These are phyloP conservation scores for Samsoniella hepiali DNA, from an alignment of 2,329 filamentous ascomycete genomes.

Conservation along the genomic window DNA sequence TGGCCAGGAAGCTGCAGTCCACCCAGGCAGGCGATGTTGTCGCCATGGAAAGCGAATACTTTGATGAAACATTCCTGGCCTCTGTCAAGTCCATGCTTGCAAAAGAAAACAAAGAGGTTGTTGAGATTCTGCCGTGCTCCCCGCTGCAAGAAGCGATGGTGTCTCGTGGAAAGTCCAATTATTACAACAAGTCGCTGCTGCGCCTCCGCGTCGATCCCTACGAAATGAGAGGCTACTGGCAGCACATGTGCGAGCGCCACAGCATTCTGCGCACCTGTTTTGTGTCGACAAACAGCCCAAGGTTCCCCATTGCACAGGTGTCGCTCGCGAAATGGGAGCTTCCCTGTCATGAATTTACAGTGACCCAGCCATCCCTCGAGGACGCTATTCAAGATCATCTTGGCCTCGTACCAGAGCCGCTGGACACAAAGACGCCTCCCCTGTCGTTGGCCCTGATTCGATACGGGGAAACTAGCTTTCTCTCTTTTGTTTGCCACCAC, in stretches of 20 bases:
- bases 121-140: conserved; percentile 72
- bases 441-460: conserved; percentile 44
- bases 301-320: conserved; percentile 68
- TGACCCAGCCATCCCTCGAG: conserved; percentile 33
- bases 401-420: conserved; percentile 33
- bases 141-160: conserved; percentile 88
- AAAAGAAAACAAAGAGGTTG: conserved; percentile 36
- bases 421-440: conserved; percentile 46
- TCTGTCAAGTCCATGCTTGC: conserved; percentile 33
- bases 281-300: conserved; percentile 56
- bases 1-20: conserved; percentile 41
- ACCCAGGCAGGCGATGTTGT: conserved; percentile 6
- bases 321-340: conserved; percentile 50
- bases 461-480: conserved; percentile 30
- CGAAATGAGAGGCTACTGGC: conserved; percentile 59
- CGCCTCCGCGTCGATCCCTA: conserved; percentile 49
- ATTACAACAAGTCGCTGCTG: conserved; percentile 71
- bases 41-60: conserved; percentile 22
- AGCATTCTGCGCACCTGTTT: conserved; percentile 78
- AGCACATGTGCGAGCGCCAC: conserved; percentile 60
- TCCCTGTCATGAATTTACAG: conserved; percentile 39
- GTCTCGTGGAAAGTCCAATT: conserved; percentile 51
- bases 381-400: conserved; percentile 40
- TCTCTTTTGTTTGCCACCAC: conserved; percentile 65
- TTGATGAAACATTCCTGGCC: conserved; percentile 28